These are phyloP conservation scores for Nicotiana tabacum DNA, from an alignment of 257 asterid species.

Conservation along the genomic window DNA sequence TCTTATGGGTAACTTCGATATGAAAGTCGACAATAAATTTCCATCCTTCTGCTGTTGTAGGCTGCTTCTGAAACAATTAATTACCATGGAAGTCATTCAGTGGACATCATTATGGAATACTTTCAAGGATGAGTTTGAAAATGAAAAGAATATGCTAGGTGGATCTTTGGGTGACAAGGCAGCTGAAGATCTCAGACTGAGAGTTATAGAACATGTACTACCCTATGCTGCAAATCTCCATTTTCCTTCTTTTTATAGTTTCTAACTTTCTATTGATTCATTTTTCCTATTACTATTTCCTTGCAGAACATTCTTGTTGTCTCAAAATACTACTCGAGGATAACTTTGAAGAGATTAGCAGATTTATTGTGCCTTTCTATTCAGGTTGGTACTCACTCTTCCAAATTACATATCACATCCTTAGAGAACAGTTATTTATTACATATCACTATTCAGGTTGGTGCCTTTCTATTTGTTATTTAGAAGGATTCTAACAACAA, in stretches of 20 bases:
- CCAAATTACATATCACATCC: neutral
- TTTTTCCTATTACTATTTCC: neutral
- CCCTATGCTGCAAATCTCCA: neutral
- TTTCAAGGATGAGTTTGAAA: constrained; percentile 86
- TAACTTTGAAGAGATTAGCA: constrained; percentile 90
- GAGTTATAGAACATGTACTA: constrained; percentile 92
- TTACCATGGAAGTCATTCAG: constrained; percentile 91
- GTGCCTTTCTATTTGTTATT: too few species aligned
- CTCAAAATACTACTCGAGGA: constrained; percentile 82
- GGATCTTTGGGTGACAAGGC: constrained; percentile 89
- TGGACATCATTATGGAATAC: constrained; percentile 84
- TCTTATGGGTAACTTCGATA: neutral
- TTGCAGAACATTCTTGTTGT: constrained; percentile 93
- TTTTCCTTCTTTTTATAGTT: neutral
- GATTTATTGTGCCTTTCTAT: constrained; percentile 70
- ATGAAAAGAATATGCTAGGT: constrained; percentile 77
- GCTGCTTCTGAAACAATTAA: constrained; percentile 69
- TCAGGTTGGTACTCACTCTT: constrained; percentile 42
- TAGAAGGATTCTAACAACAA: neutral
- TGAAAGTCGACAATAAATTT: neutral
- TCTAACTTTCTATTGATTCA: neutral
- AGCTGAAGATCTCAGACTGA: constrained; percentile 77
- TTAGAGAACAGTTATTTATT: neutral
- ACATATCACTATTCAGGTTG: too few species aligned
- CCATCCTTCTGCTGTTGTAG: constrained; percentile 22